Percentiles rank a stretch among this genome's conserved stretches.
These are phyloP conservation scores for Cantharellus anzutake DNA, from an alignment of 768 basidiomycete species.

Conservation along the genomic window DNA sequence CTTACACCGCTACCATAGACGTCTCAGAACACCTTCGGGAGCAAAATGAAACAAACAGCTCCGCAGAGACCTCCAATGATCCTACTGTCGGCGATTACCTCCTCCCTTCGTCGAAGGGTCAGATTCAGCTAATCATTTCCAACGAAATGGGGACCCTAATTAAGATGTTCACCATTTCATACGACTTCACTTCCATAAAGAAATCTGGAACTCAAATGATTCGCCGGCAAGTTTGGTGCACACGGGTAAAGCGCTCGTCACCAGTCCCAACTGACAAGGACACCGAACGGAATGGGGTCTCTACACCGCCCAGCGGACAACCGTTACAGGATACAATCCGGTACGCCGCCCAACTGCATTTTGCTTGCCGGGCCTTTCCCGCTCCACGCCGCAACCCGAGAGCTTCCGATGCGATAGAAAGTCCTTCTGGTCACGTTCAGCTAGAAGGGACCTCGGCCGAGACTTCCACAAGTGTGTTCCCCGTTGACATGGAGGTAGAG, in stretches of 20 bases:
- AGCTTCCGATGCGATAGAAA: neutral
- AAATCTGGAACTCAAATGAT: slow-evolving; percentile 14
- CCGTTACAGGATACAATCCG: slow-evolving; percentile 11
- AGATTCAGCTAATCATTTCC: slow-evolving; percentile 17
- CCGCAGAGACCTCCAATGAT: neutral
- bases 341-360: slow-evolving; percentile 16
- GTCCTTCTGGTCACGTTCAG: neutral
- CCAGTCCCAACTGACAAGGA: neutral
- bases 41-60: too few species aligned
- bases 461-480: neutral
- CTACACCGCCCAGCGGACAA: neutral
- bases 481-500: neutral
- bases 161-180: slow-evolving; percentile 17
- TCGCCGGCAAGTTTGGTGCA: slow-evolving; percentile 14
- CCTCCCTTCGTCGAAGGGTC: slow-evolving; percentile 11
- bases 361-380: slow-evolving; percentile 13
- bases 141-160: slow-evolving; percentile 15
- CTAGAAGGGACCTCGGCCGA: neutral
- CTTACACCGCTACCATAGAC: slow-evolving; percentile 17
- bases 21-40: slow-evolving; percentile 10
- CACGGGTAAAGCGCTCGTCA: neutral
- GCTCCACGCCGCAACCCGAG: neutral
- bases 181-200: slow-evolving; percentile 15
- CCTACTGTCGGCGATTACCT: neutral
- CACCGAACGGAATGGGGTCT: neutral